A percentile compares a stretch with the other conserved stretches of the same genome.
Conservation (phyloP, 1,284 basidiomycete species). For the Irpex rosettiformis region DNA sequence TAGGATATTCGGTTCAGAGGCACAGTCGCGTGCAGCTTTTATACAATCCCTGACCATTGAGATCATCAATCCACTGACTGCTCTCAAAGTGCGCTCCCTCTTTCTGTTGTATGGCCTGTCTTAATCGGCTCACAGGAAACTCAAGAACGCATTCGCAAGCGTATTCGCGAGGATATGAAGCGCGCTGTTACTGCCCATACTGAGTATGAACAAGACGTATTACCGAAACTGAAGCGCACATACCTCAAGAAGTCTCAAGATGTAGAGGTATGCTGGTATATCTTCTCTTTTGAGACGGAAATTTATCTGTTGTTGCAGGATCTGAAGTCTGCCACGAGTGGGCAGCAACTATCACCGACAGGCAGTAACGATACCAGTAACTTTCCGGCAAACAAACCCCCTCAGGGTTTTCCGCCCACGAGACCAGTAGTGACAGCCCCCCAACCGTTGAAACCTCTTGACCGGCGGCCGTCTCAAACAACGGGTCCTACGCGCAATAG, state of each 20-base stretch:
- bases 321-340: slow-evolving; percentile 48
- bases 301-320: slow-evolving; percentile 41
- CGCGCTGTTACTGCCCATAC: slow-evolving; percentile 67
- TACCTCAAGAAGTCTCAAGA: slow-evolving; percentile 83
- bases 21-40: slow-evolving; percentile 79
- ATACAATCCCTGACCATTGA: slow-evolving; percentile 66
- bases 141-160: slow-evolving; percentile 82
- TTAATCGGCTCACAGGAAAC: slow-evolving; percentile 53
- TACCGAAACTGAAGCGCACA: slow-evolving; percentile 74
- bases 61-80: slow-evolving; percentile 63
- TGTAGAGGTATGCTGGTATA: slow-evolving; percentile 56
- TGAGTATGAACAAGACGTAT: slow-evolving; percentile 71
- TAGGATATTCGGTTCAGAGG: slow-evolving; percentile 57
- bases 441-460: slow-evolving; percentile 67
- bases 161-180: slow-evolving; percentile 88
- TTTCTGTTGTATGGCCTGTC: slow-evolving; percentile 5
- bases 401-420: slow-evolving; percentile 27
- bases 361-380: slow-evolving; percentile 29
- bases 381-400: slow-evolving; percentile 31
- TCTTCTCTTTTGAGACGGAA: not conserved
- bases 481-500: slow-evolving; percentile 49
- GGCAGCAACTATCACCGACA: slow-evolving; percentile 29
- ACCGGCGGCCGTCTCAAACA: slow-evolving; percentile 66
- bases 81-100: slow-evolving; percentile 53
- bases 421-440: slow-evolving; percentile 56